Conservation (phyloP, 805 yeast species). For the Wickerhamiella galacta region DNA sequence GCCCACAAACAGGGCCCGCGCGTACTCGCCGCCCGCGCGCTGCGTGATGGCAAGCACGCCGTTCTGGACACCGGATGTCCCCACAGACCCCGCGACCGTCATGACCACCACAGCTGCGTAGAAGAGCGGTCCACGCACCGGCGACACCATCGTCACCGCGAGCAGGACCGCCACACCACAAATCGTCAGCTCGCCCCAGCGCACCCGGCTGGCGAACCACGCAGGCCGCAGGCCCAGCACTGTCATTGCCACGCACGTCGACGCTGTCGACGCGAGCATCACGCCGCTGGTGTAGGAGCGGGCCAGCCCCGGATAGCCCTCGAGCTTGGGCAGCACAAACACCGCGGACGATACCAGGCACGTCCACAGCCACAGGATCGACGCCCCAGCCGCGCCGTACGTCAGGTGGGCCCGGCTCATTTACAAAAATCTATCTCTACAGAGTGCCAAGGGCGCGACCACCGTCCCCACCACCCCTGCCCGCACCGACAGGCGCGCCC, state of each 20-base stretch:
- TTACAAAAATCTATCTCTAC: no score
- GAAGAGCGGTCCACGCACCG: slow-evolving; percentile 8
- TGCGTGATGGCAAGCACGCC: slow-evolving; percentile 87
- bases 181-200: slow-evolving; percentile 43
- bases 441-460: no score
- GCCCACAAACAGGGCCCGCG: slow-evolving; percentile 72
- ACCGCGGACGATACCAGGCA: slow-evolving; percentile 74
- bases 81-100: slow-evolving; percentile 50
- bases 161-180: slow-evolving; percentile 39
- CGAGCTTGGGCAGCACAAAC: slow-evolving; percentile 52
- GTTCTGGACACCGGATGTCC: slow-evolving; percentile 73
- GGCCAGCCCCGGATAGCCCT: slow-evolving; percentile 20
- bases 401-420: slow-evolving; percentile 23
- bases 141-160: slow-evolving; percentile 23
- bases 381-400: slow-evolving; percentile 53
- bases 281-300: slow-evolving; percentile 61
- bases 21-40: slow-evolving; percentile 13
- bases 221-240: slow-evolving; percentile 53
- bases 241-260: slow-evolving; percentile 43
- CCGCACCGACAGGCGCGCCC: no score
- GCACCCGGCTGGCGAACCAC: slow-evolving; percentile 40
- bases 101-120: slow-evolving; percentile 40
- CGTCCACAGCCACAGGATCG: slow-evolving; percentile 95
- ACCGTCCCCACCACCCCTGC: no score
- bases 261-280: slow-evolving; percentile 71